Conservation (phyloP, 192 early-diverging fungal species). For the Rhizophagus clarus region DNA sequence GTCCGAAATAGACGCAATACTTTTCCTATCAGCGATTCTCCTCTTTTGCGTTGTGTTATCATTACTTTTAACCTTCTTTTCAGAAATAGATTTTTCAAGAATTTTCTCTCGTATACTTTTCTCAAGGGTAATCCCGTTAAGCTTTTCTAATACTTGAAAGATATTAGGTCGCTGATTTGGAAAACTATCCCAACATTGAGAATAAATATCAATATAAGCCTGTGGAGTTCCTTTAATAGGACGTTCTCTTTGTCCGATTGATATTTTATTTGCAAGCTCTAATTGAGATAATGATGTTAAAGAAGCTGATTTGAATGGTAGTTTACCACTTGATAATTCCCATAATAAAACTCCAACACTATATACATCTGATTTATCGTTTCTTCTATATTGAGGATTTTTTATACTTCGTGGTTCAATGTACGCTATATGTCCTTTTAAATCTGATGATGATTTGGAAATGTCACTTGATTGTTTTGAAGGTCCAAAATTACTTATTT, state of each 20-base stretch:
- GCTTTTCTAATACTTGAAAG: slow-evolving; percentile 13
- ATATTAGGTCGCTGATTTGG: slow-evolving; percentile 29
- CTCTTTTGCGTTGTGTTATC: too few species aligned
- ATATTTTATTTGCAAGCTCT: not conserved
- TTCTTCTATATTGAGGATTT: not conserved
- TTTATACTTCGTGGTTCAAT: not conserved
- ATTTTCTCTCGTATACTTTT: not conserved
- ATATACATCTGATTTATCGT: slow-evolving; percentile 6
- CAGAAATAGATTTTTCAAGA: not conserved
- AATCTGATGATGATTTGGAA: not conserved
- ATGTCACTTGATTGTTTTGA: not conserved
- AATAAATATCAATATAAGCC: slow-evolving; percentile 26
- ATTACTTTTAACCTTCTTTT: not conserved
- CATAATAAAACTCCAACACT: slow-evolving; percentile 17
- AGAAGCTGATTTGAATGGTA: not conserved
- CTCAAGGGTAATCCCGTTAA: not conserved
- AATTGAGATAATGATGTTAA: not conserved
- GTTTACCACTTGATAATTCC: slow-evolving; percentile 19
- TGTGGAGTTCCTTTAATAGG: slow-evolving; percentile 22
- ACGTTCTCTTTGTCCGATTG: slow-evolving; percentile 11
- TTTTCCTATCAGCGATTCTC: not conserved
- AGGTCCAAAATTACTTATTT: slow-evolving; percentile 8
- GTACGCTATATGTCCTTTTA: not conserved
- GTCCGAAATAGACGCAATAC: not conserved
- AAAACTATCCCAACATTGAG: slow-evolving; percentile 21